Evolutionary conservation across 2,329 filamentous ascomycete genomes (phyloP), one percentile per base, ranked within the genome.

Genomic region (Tolypocladium ophioglossoides): DNA sequence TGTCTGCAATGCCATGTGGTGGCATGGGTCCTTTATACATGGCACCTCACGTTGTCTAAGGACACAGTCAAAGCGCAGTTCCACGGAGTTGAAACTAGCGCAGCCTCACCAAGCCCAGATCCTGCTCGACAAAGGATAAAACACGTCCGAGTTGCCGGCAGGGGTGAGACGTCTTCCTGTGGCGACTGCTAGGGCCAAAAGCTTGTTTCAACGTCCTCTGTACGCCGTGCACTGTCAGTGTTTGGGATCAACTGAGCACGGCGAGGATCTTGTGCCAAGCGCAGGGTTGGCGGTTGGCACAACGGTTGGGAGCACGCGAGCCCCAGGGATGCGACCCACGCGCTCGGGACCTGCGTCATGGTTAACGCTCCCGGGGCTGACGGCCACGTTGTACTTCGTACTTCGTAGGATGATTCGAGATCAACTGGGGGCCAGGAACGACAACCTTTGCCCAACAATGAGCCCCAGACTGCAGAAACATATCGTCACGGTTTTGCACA

Each of bases 241-340:
- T n/a, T 20, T 4, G 9, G 20, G 16, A 20, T 39, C 18, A 9
- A 39, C 8, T 20, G 38, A 20, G 38, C 38, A 39, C n/a, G 10
- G 38, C 18, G 38, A 39, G 7, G 20, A 40, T 53, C 41, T 52
- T 37, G 53, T 22, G 51, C 46, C 35, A 56, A 52, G 47, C 18
- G 14, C 27, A 20, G 38, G 18, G 38, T 20, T 39, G 38, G 18
- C 20, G 1, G n/a, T n/a, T n/a, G 9, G 9, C 38, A 10, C n/a
- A 20, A 20, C 34, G 12, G 12, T 14, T 14, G 34, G 12, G 34
- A 20, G 7, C 38, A 20, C n/a, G 38, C 37, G 38, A 20, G 38
- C n/a, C 27, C 9, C 38, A 20, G 38, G n/a, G 38, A 39, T 39
- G 9, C n/a, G 38, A 39, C 34, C 34, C 34, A 35, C 34, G 34